phyloP scores from a whole-genome alignment of 768 basidiomycete species.

The Tulasnella sp. region DNA sequence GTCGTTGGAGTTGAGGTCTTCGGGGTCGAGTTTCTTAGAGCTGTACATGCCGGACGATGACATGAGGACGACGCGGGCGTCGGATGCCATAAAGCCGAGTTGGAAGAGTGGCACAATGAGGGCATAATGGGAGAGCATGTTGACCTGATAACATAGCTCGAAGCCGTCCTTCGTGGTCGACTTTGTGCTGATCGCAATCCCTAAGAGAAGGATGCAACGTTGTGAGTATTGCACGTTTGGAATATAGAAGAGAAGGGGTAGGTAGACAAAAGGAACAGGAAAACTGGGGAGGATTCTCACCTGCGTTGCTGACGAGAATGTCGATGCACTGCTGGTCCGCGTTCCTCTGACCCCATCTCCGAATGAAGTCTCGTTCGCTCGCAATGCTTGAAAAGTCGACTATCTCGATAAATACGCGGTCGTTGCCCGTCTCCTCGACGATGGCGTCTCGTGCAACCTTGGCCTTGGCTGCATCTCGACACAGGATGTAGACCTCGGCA shows the following conservation, averaged over 20 bases:
- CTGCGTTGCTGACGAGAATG: neutral
- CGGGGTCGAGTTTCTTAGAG: slow-evolving; percentile 10
- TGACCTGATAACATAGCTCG: slow-evolving; percentile 9
- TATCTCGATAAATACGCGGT: neutral
- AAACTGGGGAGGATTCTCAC: neutral
- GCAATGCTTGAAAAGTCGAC: slow-evolving; percentile 7
- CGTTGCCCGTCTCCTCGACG: slow-evolving; percentile 1
- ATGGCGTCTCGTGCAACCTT: slow-evolving; percentile 4
- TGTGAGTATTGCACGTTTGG: no score
- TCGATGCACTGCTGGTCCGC: neutral
- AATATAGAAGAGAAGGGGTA: no score
- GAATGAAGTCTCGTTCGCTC: slow-evolving; percentile 4
- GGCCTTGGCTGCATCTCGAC: neutral
- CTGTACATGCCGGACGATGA: slow-evolving; percentile 10
- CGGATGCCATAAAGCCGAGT: slow-evolving; percentile 12
- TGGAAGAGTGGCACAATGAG: slow-evolving; percentile 2
- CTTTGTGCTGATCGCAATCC: slow-evolving; percentile 6
- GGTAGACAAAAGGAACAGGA: no score
- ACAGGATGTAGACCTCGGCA: slow-evolving; percentile 6
- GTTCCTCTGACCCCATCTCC: slow-evolving; percentile 2
- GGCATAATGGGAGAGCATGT: neutral
- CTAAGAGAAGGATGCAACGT: neutral
- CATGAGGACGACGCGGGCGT: slow-evolving; percentile 3
- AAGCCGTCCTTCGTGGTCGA: slow-evolving; percentile 4
- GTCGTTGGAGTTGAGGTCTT: slow-evolving; percentile 10